Evolutionary conservation across 169 alveolate genomes (phyloP), one percentile per base, ranked within the genome.

Genomic region (Plasmodium cynomolgi): DNA sequence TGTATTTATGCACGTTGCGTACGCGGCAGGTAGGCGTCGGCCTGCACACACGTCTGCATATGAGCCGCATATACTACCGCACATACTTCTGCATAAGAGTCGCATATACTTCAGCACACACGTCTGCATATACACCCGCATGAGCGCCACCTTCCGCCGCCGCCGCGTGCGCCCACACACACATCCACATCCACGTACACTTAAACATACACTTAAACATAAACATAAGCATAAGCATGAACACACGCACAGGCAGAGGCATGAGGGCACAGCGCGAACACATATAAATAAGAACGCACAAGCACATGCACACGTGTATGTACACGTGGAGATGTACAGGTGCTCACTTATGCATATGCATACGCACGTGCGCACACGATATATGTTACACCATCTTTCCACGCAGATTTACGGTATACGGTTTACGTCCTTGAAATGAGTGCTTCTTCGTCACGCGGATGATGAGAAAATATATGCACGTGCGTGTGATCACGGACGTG

Each of bases 271-370:
- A 5, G n/a, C n/a, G 58, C 58, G 58, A 47, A 77, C n/a, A n/a
- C 80, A 71, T 71, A 71, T 71, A 3, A 1, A 71, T 2, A 71
- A 17, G 80, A 2, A 71, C 34, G 71, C 71, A 44, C 83, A 83
- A 33, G 56, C 79, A 68, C 9, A 84, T 73, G 26, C 17, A 13
- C 79, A 84, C 68, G 86, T 71, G 68, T 84, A 81, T 47, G 37
- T 84, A 68, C 68, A 58, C 29, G 37, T 29, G 37, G 44, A 92
- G 20, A 74, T 73, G 68, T 41, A 79, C 81, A 88, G 44, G 54
- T 13, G 71, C 50, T 39, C 81, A 41, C 34, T 39, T 80, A 79
- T 84, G 20, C 39, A 72, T 54, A 73, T 74, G 73, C 34, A 73
- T 58, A 11, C 77, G 23, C 77, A 29, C 77, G 29, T 84, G 29